phyloP scores from a whole-genome alignment of 306 rosid species.

The Luffa aegyptiaca region DNA sequence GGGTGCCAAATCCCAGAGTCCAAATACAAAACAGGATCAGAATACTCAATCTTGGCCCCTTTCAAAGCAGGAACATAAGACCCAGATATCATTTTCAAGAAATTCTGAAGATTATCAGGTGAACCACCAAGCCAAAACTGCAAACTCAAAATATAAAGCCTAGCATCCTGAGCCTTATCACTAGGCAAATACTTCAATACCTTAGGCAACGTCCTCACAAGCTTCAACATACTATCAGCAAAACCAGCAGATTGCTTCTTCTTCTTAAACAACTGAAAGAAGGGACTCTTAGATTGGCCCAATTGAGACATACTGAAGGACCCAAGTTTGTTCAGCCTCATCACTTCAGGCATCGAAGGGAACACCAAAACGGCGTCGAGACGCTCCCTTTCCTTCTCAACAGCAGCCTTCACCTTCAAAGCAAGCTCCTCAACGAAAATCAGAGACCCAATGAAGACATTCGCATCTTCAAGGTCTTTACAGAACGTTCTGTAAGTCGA shows the following conservation, averaged over 20 bases:
- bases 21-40: slow-evolving; percentile 87
- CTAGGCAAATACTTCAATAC: slow-evolving; percentile 92
- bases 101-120: slow-evolving; percentile 80
- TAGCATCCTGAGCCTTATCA: slow-evolving; percentile 96
- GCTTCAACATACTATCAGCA: slow-evolving; percentile 94
- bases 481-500: slow-evolving; percentile 44
- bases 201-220: slow-evolving; percentile 91
- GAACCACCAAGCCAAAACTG: slow-evolving; percentile 99
- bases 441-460: slow-evolving; percentile 82
- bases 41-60: slow-evolving; percentile 59
- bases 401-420: slow-evolving; percentile 65
- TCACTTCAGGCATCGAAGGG: slow-evolving; percentile 98
- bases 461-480: slow-evolving; percentile 81
- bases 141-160: slow-evolving; percentile 76
- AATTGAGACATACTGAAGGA: slow-evolving; percentile 90
- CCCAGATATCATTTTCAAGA: slow-evolving; percentile 81
- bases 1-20: slow-evolving; percentile 97
- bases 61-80: slow-evolving; percentile 76
- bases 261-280: slow-evolving; percentile 82
- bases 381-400: slow-evolving; percentile 79
- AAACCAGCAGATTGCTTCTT: slow-evolving; percentile 82
- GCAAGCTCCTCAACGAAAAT: slow-evolving; percentile 97
- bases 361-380: slow-evolving; percentile 93
- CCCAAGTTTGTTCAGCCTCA: slow-evolving; percentile 87
- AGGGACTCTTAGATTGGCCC: slow-evolving; percentile 86